phyloP scores from a whole-genome alignment of 768 basidiomycete species.

The Xanthoconium stramineum region DNA sequence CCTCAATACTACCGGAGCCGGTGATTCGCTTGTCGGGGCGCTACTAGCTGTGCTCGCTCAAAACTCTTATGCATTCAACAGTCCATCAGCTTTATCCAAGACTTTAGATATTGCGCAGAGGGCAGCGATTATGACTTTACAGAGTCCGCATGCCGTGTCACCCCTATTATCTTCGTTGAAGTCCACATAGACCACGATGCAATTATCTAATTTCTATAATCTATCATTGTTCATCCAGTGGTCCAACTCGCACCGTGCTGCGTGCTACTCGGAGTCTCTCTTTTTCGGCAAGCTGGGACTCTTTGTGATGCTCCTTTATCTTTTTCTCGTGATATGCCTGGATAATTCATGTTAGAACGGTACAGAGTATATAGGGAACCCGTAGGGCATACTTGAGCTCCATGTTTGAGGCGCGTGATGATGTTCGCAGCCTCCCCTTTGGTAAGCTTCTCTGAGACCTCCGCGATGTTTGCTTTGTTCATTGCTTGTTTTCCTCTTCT shows the following conservation, averaged over 20 bases:
- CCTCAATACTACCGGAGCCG: slow-evolving; percentile 86
- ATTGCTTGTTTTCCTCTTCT: slow-evolving; percentile 40
- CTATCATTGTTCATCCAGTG: slow-evolving; percentile 29
- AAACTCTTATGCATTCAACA: slow-evolving; percentile 42
- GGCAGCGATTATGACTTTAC: slow-evolving; percentile 60
- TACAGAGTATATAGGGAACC: not conserved
- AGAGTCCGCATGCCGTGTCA: slow-evolving; percentile 62
- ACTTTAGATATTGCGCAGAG: slow-evolving; percentile 57
- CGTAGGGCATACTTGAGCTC: slow-evolving; percentile 52
- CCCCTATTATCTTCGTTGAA: slow-evolving; percentile 45
- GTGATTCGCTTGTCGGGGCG: slow-evolving; percentile 86
- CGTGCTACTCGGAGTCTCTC: slow-evolving; percentile 51
- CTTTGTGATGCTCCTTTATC: slow-evolving; percentile 38
- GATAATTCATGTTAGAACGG: not conserved
- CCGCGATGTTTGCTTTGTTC: slow-evolving; percentile 17
- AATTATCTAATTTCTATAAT: not conserved
- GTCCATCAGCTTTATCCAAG: slow-evolving; percentile 41
- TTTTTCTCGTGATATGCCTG: slow-evolving; percentile 60
- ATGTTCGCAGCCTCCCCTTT: slow-evolving; percentile 81
- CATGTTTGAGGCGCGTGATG: slow-evolving; percentile 74
- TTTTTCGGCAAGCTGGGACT: slow-evolving; percentile 36
- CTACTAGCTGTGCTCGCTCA: slow-evolving; percentile 65
- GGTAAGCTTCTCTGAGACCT: slow-evolving; percentile 45
- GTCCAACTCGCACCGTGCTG: slow-evolving; percentile 62
- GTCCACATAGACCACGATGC: not conserved